Evolutionary conservation across 164 flowering plant genomes (phyloP).

Genomic region (Nymphaea thermarum): DNA sequence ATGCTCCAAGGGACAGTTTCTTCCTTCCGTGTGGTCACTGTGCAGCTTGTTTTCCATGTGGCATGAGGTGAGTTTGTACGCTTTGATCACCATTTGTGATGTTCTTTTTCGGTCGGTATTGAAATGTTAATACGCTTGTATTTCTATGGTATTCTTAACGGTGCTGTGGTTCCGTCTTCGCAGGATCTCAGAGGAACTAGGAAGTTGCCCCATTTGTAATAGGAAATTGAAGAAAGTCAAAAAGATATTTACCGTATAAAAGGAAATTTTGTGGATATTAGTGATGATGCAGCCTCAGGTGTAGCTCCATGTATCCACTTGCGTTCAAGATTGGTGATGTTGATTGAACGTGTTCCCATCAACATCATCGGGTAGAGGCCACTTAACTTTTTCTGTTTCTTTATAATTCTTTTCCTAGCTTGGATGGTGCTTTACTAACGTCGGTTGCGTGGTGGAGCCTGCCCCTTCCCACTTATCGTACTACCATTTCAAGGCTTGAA

Average conservation of each 20-base stretch:
- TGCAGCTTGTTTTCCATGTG: conserved; percentile 78
- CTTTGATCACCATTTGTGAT: neutral
- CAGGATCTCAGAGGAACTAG: conserved; percentile 49
- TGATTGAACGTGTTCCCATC: neutral
- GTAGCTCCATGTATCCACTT: no score
- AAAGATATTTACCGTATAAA: conserved; percentile 36
- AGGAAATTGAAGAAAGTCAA: conserved; percentile 43
- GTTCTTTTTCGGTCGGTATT: neutral
- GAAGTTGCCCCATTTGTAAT: conserved; percentile 46
- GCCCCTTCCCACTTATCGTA: no score
- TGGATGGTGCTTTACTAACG: no score
- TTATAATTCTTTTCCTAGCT: neutral
- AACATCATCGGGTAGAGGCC: neutral
- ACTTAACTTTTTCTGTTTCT: neutral
- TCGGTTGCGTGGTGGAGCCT: no score
- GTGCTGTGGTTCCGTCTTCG: neutral
- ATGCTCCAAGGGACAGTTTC: conserved; percentile 83
- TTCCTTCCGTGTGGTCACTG: conserved; percentile 93
- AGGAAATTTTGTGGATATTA: neutral
- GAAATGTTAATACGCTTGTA: neutral
- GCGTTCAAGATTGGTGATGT: neutral
- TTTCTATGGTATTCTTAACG: neutral
- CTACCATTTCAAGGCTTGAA: no score
- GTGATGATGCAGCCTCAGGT: no score
- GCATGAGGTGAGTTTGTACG: conserved; percentile 38